A percentile compares a stretch with the other conserved stretches of the same genome.
Conservation (phyloP, 2,329 filamentous ascomycete genomes). For the Hypoxylon sp. region DNA sequence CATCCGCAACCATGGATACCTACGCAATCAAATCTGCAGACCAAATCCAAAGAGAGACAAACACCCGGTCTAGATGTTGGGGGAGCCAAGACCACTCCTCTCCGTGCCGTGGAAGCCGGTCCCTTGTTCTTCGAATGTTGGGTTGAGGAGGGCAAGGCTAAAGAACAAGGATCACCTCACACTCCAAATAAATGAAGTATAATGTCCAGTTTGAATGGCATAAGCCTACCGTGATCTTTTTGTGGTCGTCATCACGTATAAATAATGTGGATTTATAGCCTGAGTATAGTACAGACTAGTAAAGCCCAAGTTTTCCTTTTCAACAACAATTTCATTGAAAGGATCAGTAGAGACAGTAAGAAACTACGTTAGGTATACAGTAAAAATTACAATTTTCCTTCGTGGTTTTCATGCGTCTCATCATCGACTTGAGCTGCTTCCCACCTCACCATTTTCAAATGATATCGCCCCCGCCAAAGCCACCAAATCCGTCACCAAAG, state of each 20-base stretch:
- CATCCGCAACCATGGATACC: conserved; percentile 75
- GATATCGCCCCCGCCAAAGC: conserved; percentile 51
- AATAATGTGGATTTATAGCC: conserved; percentile 4
- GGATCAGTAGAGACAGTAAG: neutral
- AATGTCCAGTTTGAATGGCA: neutral
- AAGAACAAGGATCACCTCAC: conserved; percentile 51
- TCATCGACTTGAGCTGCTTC: neutral
- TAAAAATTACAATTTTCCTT: conserved; percentile 33
- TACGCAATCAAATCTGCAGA: conserved; percentile 64
- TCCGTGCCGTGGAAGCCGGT: conserved; percentile 70
- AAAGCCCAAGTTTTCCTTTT: conserved; percentile 21
- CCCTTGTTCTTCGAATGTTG: conserved; percentile 76
- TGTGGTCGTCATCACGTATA: neutral
- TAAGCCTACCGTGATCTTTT: neutral
- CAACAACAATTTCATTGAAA: neutral
- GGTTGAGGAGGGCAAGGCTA: conserved; percentile 70
- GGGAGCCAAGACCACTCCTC: conserved; percentile 62
- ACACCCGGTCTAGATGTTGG: conserved; percentile 55
- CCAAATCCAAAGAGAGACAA: conserved; percentile 53
- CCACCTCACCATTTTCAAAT: conserved; percentile 44
- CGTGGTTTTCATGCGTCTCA: neutral
- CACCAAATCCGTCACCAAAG: conserved; percentile 57
- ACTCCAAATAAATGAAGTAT: conserved; percentile 31
- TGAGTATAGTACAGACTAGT: neutral
- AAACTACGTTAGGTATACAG: conserved; percentile 18